A percentile compares a stretch with the other conserved stretches of the same genome.
Conservation (phyloP, 2,329 filamentous ascomycete genomes). For the Phyllachora maydis region DNA sequence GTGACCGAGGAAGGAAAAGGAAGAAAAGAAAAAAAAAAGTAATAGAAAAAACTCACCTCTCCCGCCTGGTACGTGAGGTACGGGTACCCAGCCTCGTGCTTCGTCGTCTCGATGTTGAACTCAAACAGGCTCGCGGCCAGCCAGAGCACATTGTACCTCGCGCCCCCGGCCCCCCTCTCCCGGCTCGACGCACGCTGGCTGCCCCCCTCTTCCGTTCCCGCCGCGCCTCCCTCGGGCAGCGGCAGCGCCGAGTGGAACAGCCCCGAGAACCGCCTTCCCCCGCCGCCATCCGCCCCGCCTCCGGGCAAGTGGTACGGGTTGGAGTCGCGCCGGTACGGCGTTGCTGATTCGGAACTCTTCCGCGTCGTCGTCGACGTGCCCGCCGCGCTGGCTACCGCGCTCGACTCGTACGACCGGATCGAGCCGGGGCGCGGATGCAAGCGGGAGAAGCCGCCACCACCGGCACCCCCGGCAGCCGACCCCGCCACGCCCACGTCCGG, state of each 20-base stretch:
- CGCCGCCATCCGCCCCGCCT: conserved; percentile 22
- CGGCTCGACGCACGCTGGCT: conserved; percentile 32
- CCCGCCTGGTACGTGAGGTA: conserved; percentile 91
- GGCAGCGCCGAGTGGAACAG: conserved; percentile 79
- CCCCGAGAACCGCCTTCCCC: conserved; percentile 43
- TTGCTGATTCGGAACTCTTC: conserved; percentile 32
- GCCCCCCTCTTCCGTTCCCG: too few relatives aligned
- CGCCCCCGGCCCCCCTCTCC: conserved; percentile 31
- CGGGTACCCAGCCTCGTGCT: conserved; percentile 83
- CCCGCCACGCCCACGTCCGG: too few relatives aligned
- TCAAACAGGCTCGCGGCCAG: conserved; percentile 87
- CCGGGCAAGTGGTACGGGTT: conserved; percentile 32
- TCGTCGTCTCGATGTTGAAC: conserved; percentile 86
- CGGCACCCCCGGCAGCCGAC: too few relatives aligned
- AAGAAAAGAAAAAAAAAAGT: neutral
- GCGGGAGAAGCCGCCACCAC: too few relatives aligned
- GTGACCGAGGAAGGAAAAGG: too few relatives aligned
- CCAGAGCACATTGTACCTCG: conserved; percentile 66
- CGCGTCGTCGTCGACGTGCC: too few relatives aligned
- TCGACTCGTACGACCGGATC: too few relatives aligned
- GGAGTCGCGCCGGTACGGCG: conserved; percentile 27
- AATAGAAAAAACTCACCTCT: conserved; percentile 35
- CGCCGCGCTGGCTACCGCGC: too few relatives aligned
- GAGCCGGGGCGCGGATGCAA: too few relatives aligned
- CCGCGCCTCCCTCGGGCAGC: conserved; percentile 49